phyloP scores from a whole-genome alignment of 768 basidiomycete genomes.

The Mycena venus region DNA sequence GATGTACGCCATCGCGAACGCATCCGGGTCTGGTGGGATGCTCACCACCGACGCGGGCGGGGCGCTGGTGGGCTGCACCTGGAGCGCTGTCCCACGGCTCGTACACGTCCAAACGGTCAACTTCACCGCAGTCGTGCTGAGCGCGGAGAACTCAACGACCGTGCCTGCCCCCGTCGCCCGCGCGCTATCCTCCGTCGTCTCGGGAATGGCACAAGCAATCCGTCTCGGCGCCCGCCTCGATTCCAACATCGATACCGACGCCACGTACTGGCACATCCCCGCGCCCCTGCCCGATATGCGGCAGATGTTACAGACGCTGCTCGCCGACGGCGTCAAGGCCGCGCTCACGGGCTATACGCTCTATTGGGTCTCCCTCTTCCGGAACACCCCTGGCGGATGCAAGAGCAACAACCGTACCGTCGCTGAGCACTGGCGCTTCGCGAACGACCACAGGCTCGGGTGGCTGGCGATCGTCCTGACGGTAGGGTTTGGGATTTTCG shows the following conservation, averaged over 20 bases:
- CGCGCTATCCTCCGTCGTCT: neutral
- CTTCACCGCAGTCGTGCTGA: neutral
- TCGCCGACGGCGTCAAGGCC: neutral
- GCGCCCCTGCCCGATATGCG: no score
- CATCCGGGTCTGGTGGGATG: neutral
- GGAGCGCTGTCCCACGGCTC: neutral
- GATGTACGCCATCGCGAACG: no score
- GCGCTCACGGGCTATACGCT: neutral
- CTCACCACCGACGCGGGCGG: neutral
- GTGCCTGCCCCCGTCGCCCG: neutral
- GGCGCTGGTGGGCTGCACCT: neutral
- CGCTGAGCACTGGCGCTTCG: neutral
- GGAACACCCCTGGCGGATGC: neutral
- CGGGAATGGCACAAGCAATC: neutral
- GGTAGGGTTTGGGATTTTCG: neutral
- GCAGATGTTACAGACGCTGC: no score
- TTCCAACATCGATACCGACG: no score
- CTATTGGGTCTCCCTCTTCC: neutral
- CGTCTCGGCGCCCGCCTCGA: neutral
- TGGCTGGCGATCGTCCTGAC: neutral
- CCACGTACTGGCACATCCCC: no score
- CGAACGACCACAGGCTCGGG: neutral
- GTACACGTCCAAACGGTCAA: neutral
- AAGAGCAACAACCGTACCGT: neutral
- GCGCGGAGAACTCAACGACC: neutral